phyloP scores from a whole-genome alignment of 2,329 filamentous ascomycete genomes.

The Trichoderma breve region DNA sequence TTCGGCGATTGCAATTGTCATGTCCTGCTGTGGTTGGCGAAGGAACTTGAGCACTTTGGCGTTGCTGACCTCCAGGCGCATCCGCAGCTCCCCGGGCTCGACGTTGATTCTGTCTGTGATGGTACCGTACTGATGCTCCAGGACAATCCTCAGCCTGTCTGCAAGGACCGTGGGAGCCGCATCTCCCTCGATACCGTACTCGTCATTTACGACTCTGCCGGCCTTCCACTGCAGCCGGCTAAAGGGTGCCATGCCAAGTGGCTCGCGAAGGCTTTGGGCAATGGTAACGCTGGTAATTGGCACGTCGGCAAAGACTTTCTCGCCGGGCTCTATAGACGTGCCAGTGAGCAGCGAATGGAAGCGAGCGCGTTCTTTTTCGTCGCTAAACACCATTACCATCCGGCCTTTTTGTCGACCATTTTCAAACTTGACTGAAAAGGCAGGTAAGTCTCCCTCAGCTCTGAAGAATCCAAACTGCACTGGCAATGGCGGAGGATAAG shows the following conservation, averaged over 20 bases:
- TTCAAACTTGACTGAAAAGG: slow-evolving; percentile 68
- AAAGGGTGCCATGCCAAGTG: slow-evolving; percentile 49
- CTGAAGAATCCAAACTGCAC: slow-evolving; percentile 77
- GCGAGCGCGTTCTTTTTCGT: slow-evolving; percentile 66
- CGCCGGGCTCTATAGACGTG: slow-evolving; percentile 63
- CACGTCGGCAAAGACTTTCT: slow-evolving; percentile 69
- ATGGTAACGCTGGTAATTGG: slow-evolving; percentile 65
- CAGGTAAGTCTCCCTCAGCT: slow-evolving; percentile 67
- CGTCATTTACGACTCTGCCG: slow-evolving; percentile 69
- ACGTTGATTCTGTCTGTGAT: slow-evolving; percentile 83
- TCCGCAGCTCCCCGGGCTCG: slow-evolving; percentile 68
- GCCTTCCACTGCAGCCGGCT: slow-evolving; percentile 62
- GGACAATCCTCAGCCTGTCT: slow-evolving; percentile 70
- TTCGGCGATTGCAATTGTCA: slow-evolving; percentile 73
- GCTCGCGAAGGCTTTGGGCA: slow-evolving; percentile 50
- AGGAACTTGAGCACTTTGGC: slow-evolving; percentile 63
- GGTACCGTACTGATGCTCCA: slow-evolving; percentile 73
- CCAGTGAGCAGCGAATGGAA: slow-evolving; percentile 74
- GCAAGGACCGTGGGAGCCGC: slow-evolving; percentile 69
- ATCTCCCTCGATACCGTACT: slow-evolving; percentile 59
- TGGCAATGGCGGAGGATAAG: slow-evolving; percentile 62
- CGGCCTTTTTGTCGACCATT: slow-evolving; percentile 64
- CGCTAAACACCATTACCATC: slow-evolving; percentile 74
- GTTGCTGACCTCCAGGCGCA: slow-evolving; percentile 63
- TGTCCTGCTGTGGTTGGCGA: slow-evolving; percentile 71